phyloP scores from a whole-genome alignment of 345 rosid genomes.

The Hibiscus mutabilis region DNA sequence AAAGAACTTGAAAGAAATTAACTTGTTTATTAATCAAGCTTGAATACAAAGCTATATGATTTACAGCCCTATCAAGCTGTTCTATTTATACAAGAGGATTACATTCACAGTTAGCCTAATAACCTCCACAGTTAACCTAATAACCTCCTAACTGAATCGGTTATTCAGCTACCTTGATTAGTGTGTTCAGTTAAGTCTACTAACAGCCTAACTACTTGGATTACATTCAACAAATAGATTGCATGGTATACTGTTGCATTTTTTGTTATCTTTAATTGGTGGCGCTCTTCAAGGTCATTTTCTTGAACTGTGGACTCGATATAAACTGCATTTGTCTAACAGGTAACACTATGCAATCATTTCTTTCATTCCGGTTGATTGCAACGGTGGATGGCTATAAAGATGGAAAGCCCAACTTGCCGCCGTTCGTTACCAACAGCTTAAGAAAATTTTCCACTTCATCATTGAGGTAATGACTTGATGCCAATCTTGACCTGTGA shows the following conservation, averaged over 20 bases:
- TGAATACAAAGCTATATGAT: too few species aligned
- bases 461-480: slow-evolving; percentile 30
- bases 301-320: background rate
- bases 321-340: slow-evolving; percentile 15
- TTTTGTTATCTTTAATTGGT: slow-evolving; percentile 5
- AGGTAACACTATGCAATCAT: slow-evolving; percentile 97
- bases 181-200: too few species aligned
- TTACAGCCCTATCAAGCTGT: too few species aligned
- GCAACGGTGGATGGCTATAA: slow-evolving; percentile 99
- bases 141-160: too few species aligned
- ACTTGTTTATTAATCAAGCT: too few species aligned
- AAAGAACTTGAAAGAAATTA: too few species aligned
- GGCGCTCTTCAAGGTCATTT: background rate
- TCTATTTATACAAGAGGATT: too few species aligned
- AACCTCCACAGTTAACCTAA: too few species aligned
- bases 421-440: slow-evolving; percentile 91
- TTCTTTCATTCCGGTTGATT: slow-evolving; percentile 91
- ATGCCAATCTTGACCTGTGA: background rate
- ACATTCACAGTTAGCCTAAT: too few species aligned
- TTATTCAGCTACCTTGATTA: too few species aligned
- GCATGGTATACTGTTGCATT: slow-evolving; percentile 55
- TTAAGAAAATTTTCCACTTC: slow-evolving; percentile 22
- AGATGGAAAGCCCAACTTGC: slow-evolving; percentile 99
- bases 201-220: too few species aligned
- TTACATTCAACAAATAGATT: slow-evolving; percentile 23